Evolutionary conservation across 805 yeast species (phyloP).

Genomic region (Schwanniomyces yamadae): DNA sequence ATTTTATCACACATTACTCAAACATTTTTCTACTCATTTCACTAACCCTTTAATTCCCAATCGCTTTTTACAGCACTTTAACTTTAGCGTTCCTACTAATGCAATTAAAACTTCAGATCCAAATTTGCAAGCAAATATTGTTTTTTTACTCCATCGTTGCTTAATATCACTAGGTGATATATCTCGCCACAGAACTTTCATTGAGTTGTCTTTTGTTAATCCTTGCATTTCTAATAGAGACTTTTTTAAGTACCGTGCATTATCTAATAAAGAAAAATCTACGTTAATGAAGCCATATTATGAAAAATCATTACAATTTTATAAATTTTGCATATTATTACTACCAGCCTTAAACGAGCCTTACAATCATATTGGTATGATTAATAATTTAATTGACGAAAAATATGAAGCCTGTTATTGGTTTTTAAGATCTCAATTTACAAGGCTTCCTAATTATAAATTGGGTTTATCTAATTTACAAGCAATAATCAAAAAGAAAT

Average conservation of each 20-base stretch:
- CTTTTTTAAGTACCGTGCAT: slow-evolving; percentile 32
- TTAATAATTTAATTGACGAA: slow-evolving; percentile 40
- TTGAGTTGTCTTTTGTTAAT: slow-evolving; percentile 45
- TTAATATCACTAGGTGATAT: slow-evolving; percentile 56
- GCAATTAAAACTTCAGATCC: slow-evolving; percentile 12
- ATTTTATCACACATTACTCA: slow-evolving; percentile 48
- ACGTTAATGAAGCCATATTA: slow-evolving; percentile 30
- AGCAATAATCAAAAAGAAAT: slow-evolving; percentile 33
- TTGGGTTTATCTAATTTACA: slow-evolving; percentile 50
- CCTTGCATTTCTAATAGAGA: slow-evolving; percentile 28
- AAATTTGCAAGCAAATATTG: slow-evolving; percentile 27
- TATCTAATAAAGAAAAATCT: slow-evolving; percentile 31
- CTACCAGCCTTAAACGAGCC: slow-evolving; percentile 71
- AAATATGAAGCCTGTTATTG: slow-evolving; percentile 50
- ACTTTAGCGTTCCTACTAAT: slow-evolving; percentile 15
- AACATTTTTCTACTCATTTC: slow-evolving; percentile 36
- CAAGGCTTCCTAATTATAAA: slow-evolving; percentile 47
- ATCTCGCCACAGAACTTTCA: slow-evolving; percentile 53
- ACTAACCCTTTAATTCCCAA: slow-evolving; percentile 35
- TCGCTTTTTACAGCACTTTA: slow-evolving; percentile 28
- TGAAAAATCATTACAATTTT: slow-evolving; percentile 29
- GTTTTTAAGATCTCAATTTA: slow-evolving; percentile 54
- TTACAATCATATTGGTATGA: slow-evolving; percentile 56
- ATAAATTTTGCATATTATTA: slow-evolving; percentile 52
- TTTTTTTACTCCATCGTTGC: slow-evolving; percentile 49